Evolutionary conservation across 2,329 filamentous ascomycete genomes (phyloP), one percentile per base, ranked within the genome.

Genomic region (Onygena corvina): DNA sequence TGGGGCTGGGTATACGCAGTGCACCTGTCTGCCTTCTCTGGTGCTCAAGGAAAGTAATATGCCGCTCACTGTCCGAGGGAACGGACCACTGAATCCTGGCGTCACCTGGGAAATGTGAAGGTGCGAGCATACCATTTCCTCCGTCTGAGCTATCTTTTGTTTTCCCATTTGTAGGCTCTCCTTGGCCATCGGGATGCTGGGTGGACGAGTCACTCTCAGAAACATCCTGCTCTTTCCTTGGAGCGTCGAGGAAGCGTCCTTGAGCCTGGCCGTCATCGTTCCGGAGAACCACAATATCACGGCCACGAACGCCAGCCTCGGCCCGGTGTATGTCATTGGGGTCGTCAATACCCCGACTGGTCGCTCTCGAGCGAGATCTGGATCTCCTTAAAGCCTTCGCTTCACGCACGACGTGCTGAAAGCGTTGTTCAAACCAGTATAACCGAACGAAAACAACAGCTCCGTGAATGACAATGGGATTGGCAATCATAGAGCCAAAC

Each of bases 341-440:
- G 46, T 61, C 67, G 33, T 69, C 60, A 46, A 9, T 20, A 11
- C 33, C 48, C 2, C 18, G 18, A 2, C 65, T 77, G 57, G 68
- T 68, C 44, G 69, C 75, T 49, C 70, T 70, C 67, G 62, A 82
- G 68, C 68, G 79, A 16, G 48, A 46, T 29, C 52, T 46, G 71
- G 67, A 83, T 48, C 76, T 74, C 48, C 89, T 79, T 48, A 81
- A 71, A 36, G 70, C 73, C 49, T 80, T 78, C 1, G 85, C 81
- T 58, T 94, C 85, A 29, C 75, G 75, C 11, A 84, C 88, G 55
- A 94, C 77, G 58, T 85, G 76, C 62, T 94, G 84, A 62, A 98
- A 96, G 5, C 89, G 80, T 66, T 93, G 94, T 67, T 98, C 89
- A 63, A 98, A 98, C 90, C 90, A 98, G 67, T 94, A 95, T 1